Evolutionary conservation across 2,329 filamentous ascomycete genomes (phyloP).

Genomic region (Raffaelea deltoideospora): DNA sequence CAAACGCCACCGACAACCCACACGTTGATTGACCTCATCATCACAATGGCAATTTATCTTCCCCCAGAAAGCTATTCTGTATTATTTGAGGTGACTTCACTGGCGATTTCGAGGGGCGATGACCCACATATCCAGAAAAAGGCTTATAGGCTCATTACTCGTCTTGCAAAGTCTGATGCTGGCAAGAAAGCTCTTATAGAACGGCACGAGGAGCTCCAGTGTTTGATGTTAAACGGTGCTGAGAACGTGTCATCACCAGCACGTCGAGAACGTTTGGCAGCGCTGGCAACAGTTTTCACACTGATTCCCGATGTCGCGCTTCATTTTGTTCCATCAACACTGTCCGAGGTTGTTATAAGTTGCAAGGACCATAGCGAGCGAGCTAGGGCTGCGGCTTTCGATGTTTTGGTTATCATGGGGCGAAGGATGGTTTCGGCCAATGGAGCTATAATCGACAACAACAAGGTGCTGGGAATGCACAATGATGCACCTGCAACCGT

Average conservation of each 20-base stretch:
- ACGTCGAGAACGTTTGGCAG: constrained; percentile 69
- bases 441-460: constrained; percentile 66
- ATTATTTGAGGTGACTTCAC: constrained; percentile 73
- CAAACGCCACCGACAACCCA: constrained; percentile 86
- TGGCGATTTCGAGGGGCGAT: constrained; percentile 65
- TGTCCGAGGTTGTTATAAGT: constrained; percentile 89
- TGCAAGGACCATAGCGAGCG: constrained; percentile 98
- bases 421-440: constrained; percentile 55
- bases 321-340: constrained; percentile 81
- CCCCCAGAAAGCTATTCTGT: constrained; percentile 71
- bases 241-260: constrained; percentile 80
- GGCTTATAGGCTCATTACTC: constrained; percentile 92
- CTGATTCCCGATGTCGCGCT: constrained; percentile 64
- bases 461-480: constrained; percentile 77
- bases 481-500: constrained; percentile 59
- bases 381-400: constrained; percentile 77
- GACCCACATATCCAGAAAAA: constrained; percentile 97
- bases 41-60: constrained; percentile 88
- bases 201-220: constrained; percentile 63
- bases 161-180: constrained; percentile 65
- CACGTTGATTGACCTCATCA: constrained; percentile 91
- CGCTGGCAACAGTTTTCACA: constrained; percentile 66
- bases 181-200: constrained; percentile 64
- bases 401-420: constrained; percentile 77
- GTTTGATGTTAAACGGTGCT: constrained; percentile 61